A percentile compares a stretch with the other conserved stretches of the same genome.
phyloP scores from a whole-genome alignment of 352 stramenopile species.

The Phytophthora sojae region DNA sequence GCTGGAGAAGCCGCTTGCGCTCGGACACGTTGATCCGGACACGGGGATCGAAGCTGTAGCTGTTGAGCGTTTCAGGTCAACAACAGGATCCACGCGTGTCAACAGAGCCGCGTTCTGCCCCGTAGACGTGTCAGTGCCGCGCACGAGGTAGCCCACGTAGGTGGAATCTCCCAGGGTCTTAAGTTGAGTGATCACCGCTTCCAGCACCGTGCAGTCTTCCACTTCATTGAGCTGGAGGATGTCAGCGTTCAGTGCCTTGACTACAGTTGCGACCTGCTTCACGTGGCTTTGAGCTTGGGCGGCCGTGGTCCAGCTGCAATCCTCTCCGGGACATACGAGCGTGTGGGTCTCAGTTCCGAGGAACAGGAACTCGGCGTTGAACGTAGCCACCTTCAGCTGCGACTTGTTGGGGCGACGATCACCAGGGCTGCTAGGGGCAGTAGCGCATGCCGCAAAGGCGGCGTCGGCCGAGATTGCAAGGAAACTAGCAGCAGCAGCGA shows the following conservation, averaged over 20 bases:
- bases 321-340: not conserved
- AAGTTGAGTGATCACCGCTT: not conserved
- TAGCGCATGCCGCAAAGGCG: not conserved
- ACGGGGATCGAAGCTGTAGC: not conserved
- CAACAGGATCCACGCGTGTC: not conserved
- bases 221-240: not conserved
- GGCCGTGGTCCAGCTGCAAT: not conserved
- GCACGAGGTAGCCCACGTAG: not conserved
- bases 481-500: not conserved
- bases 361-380: not conserved
- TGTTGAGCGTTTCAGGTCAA: not conserved
- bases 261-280: not conserved
- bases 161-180: not conserved
- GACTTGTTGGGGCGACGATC: not conserved
- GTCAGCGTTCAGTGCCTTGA: not conserved
- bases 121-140: not conserved
- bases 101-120: not conserved
- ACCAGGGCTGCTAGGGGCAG: not conserved
- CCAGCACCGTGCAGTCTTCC: not conserved
- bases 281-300: not conserved
- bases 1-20: not conserved
- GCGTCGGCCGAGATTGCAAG: not conserved
- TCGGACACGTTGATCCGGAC: not conserved
- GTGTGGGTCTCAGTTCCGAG: not conserved
- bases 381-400: not conserved